Base-by-base conservation (phyloP, 352 stramenopile species). In the Phytophthora crassamura region DNA sequence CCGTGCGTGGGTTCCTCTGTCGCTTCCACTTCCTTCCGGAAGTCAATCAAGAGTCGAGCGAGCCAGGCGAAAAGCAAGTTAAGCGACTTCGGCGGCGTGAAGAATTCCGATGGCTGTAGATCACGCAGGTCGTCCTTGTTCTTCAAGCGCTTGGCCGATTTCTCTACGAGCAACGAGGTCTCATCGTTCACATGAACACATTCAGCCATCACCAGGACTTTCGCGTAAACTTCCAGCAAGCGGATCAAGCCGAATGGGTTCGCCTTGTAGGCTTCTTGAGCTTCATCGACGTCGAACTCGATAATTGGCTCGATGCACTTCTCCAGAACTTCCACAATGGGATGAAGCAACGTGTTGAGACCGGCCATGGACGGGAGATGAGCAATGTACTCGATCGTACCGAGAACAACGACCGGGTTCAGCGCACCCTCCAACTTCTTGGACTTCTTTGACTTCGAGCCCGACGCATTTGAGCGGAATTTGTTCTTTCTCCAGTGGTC, bases 151-250 rank as follows among this genome's bases (percentile, higher is more conserved):
- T 80, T 84, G 3, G 71, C 47, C 22, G 54, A 67, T 56, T 86
- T 89, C 32, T 78, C 67, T 16, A 75, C 58, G 5, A 93, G 60
- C 46, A 75, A 59, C 2, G 77, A 75, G 10, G 79, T 83, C 49
- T 80, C 69, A 14, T 88, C 68, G 14, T 56, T 81, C 6, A 91
- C 82, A 28, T 77, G 72, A 0, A 75, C 68, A 20, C 71, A 87
- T 53, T 89, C 79, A 9, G 72, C 58, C 54, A 88, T 76, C 39
- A 91, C 53, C 1, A 78, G 47, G 10, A 91, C 67, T 47, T 89
- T 89, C 7, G 74, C 80, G 53, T 92, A 91, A 5, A 93, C 75
- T 56, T 93, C 85, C 10, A 93, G 16, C 28, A 93, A 70, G 1
- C 85, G 81, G 39, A 92, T 63, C 18, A 93, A 72, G 4, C 77